phyloP scores from a whole-genome alignment of 1,139 yeast genomes.

The Schwanniomyces etchellsii region DNA sequence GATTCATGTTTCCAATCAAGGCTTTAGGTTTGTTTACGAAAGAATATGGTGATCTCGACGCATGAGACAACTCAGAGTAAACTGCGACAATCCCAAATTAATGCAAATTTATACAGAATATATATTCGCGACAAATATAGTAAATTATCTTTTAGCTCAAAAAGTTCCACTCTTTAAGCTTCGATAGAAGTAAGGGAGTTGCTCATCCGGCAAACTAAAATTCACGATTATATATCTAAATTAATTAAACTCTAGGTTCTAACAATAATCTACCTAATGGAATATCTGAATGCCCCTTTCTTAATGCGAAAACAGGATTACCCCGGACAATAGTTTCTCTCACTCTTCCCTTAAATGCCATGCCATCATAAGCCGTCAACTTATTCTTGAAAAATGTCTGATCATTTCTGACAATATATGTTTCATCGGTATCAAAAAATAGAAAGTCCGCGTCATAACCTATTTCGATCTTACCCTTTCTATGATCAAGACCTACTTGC shows the following conservation, averaged over 20 bases:
- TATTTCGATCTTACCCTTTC: slow-evolving; percentile 63
- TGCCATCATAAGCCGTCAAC: slow-evolving; percentile 79
- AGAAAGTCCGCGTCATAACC: slow-evolving; percentile 89
- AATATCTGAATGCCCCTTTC: slow-evolving; percentile 48
- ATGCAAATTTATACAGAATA: too few species aligned
- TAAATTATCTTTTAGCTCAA: too few species aligned
- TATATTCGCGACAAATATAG: too few species aligned
- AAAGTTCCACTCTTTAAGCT: background rate
- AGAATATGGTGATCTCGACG: slow-evolving; percentile 20
- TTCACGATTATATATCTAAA: too few species aligned
- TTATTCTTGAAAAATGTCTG: slow-evolving; percentile 75
- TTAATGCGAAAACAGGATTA: slow-evolving; percentile 51
- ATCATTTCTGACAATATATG: slow-evolving; percentile 52
- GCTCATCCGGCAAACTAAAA: too few species aligned
- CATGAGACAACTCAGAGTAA: too few species aligned
- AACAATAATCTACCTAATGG: slow-evolving; percentile 58
- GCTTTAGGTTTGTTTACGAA: slow-evolving; percentile 76
- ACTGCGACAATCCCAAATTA: too few species aligned
- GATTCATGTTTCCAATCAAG: slow-evolving; percentile 84
- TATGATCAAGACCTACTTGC: slow-evolving; percentile 72
- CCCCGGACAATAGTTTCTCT: slow-evolving; percentile 79
- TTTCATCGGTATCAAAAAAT: slow-evolving; percentile 62
- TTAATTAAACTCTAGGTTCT: slow-evolving; percentile 39
- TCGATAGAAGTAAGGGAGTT: background rate
- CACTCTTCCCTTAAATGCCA: slow-evolving; percentile 63